Conservation (phyloP, 139 green algal genomes). For the Edaphochlamys debaryana region DNA sequence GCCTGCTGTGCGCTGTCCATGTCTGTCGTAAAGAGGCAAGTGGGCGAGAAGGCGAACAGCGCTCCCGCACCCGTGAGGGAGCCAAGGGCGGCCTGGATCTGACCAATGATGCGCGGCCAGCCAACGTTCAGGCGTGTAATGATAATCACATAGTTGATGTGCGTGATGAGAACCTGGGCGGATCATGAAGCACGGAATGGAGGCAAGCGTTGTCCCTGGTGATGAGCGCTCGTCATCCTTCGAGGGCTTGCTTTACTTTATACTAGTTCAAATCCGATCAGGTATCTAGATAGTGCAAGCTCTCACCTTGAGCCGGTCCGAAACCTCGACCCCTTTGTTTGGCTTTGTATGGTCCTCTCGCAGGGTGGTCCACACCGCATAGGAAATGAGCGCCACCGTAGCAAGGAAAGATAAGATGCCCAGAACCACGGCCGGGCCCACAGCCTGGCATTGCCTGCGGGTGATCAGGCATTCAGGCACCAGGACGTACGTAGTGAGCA, state of each 20-base stretch:
- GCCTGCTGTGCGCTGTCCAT: too few relatives aligned
- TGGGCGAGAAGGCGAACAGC: not conserved
- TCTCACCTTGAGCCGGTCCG: too few relatives aligned
- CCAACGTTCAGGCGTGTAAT: not conserved
- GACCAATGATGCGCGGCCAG: not conserved
- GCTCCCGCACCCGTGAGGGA: not conserved
- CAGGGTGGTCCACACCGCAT: not conserved
- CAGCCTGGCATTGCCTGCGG: too few relatives aligned
- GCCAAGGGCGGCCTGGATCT: not conserved
- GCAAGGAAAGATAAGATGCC: not conserved
- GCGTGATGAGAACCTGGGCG: not conserved
- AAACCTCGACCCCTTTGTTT: too few relatives aligned
- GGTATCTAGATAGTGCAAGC: too few relatives aligned
- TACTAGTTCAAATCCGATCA: too few relatives aligned
- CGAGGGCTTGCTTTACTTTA: too few relatives aligned
- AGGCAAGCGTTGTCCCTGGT: too few relatives aligned
- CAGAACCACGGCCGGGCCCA: not conserved
- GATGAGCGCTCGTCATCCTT: too few relatives aligned
- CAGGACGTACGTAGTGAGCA: too few relatives aligned
- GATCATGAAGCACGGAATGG: too few relatives aligned
- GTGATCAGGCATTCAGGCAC: too few relatives aligned
- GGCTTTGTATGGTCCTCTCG: not conserved
- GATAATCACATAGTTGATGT: not conserved
- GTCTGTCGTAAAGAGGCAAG: not conserved
- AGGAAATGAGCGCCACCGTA: not conserved